These are phyloP conservation scores for Sechiopsis laciniata DNA, from an alignment of 306 rosid genomes.

Conservation along the genomic window DNA sequence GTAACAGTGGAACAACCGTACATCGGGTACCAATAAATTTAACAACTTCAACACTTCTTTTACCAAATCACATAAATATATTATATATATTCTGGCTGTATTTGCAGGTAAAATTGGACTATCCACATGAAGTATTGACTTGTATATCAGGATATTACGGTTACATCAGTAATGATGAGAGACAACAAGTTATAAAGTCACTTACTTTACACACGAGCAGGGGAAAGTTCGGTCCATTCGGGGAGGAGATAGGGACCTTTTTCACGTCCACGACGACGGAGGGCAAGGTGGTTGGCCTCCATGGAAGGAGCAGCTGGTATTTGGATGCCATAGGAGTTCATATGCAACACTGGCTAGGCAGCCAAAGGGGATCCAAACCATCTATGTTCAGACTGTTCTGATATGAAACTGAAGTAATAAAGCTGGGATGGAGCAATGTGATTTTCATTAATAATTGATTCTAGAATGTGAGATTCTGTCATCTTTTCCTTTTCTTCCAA, in stretches of 20 bases:
- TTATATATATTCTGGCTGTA: too few species aligned
- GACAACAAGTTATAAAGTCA: slow-evolving; percentile 51
- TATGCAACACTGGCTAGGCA: slow-evolving; percentile 95
- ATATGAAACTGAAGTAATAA: slow-evolving; percentile 8
- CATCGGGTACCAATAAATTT: slow-evolving; percentile 43
- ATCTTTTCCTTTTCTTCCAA: background rate
- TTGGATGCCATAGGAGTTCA: slow-evolving; percentile 91
- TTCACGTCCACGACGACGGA: slow-evolving; percentile 84
- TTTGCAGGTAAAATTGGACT: slow-evolving; percentile 68
- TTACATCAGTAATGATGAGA: slow-evolving; percentile 39
- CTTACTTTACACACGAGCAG: slow-evolving; percentile 60
- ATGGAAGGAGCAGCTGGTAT: slow-evolving; percentile 56
- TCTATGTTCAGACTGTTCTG: slow-evolving; percentile 61
- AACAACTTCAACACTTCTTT: too few species aligned
- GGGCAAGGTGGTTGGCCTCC: slow-evolving; percentile 80
- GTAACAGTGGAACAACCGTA: slow-evolving; percentile 49
- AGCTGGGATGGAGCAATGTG: background rate
- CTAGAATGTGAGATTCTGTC: background rate
- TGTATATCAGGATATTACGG: slow-evolving; percentile 76
- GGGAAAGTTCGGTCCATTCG: slow-evolving; percentile 86
- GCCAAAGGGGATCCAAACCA: slow-evolving; percentile 44
- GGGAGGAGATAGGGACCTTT: slow-evolving; percentile 74
- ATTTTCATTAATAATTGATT: background rate
- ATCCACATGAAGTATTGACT: slow-evolving; percentile 70
- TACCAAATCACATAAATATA: too few species aligned